Percentiles rank a stretch among this genome's conserved stretches.
Conservation (phyloP, 495 filamentous ascomycete species). For the Parachaetomium inaequale region DNA sequence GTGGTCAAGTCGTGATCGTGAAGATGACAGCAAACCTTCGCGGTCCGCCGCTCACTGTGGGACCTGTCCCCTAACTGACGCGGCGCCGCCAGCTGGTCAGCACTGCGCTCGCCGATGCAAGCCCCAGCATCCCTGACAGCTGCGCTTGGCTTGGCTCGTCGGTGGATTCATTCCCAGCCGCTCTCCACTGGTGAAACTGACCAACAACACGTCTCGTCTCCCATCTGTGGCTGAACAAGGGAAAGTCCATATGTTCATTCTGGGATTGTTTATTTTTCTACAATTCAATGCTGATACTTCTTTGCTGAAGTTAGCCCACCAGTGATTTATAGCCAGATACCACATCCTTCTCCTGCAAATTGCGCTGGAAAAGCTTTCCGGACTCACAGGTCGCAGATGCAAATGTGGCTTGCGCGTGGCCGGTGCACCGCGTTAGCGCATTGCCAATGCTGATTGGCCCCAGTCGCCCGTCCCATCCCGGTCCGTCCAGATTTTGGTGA, state of each 20-base stretch:
- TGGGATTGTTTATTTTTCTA: too few species aligned
- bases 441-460: slow-evolving; percentile 14
- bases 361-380: neutral
- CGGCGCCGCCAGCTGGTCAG: slow-evolving; percentile 19
- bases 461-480: slow-evolving; percentile 15
- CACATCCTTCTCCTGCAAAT: too few species aligned
- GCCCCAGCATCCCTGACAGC: neutral
- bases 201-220: neutral
- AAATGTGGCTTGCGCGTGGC: neutral
- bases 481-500: slow-evolving; percentile 26
- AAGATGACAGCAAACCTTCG: slow-evolving; percentile 23
- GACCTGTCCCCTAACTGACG: slow-evolving; percentile 12
- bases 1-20: neutral
- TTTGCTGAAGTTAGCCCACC: too few species aligned
- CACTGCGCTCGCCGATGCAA: neutral
- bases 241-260: too few species aligned
- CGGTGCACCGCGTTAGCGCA: neutral
- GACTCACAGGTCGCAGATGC: neutral
- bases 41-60: slow-evolving; percentile 9
- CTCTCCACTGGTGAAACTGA: neutral
- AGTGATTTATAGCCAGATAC: too few species aligned
- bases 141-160: neutral
- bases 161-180: neutral
- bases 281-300: too few species aligned
- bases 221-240: neutral